These are phyloP conservation scores for Monosporascus sp. DNA, from an alignment of 2,329 filamentous ascomycete species.

Conservation along the genomic window DNA sequence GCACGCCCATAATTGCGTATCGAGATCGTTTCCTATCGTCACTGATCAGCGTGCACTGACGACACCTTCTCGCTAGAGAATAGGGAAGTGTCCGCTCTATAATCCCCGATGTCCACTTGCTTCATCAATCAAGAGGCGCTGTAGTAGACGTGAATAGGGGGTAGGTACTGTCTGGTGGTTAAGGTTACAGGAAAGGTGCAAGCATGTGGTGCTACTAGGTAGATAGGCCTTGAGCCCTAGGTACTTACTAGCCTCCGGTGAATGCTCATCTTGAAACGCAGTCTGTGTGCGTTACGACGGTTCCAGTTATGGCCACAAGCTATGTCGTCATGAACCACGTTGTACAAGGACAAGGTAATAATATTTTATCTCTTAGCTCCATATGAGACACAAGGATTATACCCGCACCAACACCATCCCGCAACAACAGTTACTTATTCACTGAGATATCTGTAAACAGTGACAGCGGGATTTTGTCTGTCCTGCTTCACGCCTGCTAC, in stretches of 20 bases:
- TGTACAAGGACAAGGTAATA: neutral
- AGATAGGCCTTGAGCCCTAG: neutral
- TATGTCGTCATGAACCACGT: neutral
- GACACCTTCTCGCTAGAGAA: neutral
- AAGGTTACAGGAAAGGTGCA: too few relatives aligned
- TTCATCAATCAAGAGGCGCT: neutral
- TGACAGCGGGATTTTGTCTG: neutral
- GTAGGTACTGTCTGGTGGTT: too few relatives aligned
- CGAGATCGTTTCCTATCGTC: neutral
- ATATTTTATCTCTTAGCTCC: neutral
- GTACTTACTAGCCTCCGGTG: neutral
- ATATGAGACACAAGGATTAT: neutral
- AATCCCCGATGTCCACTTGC: neutral
- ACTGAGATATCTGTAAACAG: neutral
- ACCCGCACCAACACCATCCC: neutral
- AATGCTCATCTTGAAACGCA: neutral
- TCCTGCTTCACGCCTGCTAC: neutral
- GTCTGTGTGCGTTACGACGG: neutral
- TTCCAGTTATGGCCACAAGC: neutral
- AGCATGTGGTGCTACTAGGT: too few relatives aligned
- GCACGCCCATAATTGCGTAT: neutral
- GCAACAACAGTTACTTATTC: neutral
- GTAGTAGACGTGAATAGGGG: neutral
- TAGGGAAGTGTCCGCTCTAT: neutral
- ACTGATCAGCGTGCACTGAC: neutral